Percentiles rank a stretch among this genome's conserved stretches.
These are phyloP conservation scores for Verticillium dahliae DNA, from an alignment of 2,329 filamentous ascomycete genomes.

Conservation along the genomic window DNA sequence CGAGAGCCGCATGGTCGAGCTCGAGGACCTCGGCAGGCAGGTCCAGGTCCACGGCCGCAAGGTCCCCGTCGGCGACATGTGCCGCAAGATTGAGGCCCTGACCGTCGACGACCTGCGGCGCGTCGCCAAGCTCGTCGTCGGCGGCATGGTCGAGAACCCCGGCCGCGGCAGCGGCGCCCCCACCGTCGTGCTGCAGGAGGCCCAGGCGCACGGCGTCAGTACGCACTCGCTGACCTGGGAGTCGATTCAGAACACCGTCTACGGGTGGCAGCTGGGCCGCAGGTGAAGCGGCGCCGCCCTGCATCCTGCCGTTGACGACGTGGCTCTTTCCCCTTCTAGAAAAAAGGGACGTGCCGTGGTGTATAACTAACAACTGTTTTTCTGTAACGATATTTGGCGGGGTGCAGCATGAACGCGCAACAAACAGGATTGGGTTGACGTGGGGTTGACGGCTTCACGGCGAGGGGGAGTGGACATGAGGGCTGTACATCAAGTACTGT, in stretches of 20 bases:
- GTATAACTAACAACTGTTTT: too few relatives aligned
- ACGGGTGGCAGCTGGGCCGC: conserved; percentile 74
- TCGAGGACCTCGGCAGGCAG: conserved; percentile 90
- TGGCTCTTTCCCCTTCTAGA: neutral
- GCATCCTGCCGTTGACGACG: neutral
- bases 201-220: conserved; percentile 64
- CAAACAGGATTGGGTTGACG: too few relatives aligned
- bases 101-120: conserved; percentile 74
- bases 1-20: conserved; percentile 92
- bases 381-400: too few relatives aligned
- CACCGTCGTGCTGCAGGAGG: conserved; percentile 92
- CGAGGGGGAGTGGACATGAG: too few relatives aligned
- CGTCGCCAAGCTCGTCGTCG: conserved; percentile 73
- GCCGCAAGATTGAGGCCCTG: conserved; percentile 72
- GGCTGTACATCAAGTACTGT: too few relatives aligned
- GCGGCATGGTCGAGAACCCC: conserved; percentile 66
- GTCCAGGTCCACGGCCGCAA: conserved; percentile 96
- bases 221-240: conserved; percentile 72
- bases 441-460: too few relatives aligned
- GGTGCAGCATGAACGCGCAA: too few relatives aligned
- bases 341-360: neutral
- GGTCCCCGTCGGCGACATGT: conserved; percentile 91
- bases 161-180: conserved; percentile 80
- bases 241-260: conserved; percentile 82
- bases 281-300: conserved; percentile 10